A percentile compares a stretch with the other conserved stretches of the same genome.
Evolutionary conservation across 2,329 filamentous ascomycete species (phyloP).

Genomic region (Epichloe festucae): DNA sequence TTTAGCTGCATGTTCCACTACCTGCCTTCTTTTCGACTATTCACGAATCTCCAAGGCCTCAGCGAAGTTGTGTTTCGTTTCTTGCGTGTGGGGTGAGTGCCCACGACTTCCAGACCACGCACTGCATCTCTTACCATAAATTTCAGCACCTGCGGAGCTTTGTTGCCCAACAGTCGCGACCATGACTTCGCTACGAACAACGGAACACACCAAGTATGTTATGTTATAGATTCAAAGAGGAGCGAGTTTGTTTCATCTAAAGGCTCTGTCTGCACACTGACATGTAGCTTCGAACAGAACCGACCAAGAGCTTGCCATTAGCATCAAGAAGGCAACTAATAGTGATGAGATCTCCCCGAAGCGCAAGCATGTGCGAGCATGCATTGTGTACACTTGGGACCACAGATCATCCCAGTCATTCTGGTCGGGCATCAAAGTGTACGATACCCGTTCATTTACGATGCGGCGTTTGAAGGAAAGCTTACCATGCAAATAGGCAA

Average conservation of each 20-base stretch:
- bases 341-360: slow-evolving; percentile 56
- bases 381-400: slow-evolving; percentile 98
- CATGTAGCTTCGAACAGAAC: slow-evolving; percentile 31
- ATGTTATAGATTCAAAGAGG: neutral
- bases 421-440: slow-evolving; percentile 98
- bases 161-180: slow-evolving; percentile 6
- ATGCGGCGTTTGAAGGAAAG: neutral
- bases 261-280: neutral
- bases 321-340: slow-evolving; percentile 58
- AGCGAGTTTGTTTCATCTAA: neutral
- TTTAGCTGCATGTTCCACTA: neutral
- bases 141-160: slow-evolving; percentile 2
- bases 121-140: slow-evolving; percentile 1
- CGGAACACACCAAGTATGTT: slow-evolving; percentile 24
- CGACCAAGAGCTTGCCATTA: slow-evolving; percentile 55
- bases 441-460: slow-evolving; percentile 26
- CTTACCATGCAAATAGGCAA: slow-evolving; percentile 43
- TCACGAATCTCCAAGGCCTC: neutral
- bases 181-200: slow-evolving; percentile 20
- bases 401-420: slow-evolving; percentile 92
- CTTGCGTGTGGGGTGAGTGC: neutral
- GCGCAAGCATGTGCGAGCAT: slow-evolving; percentile 91
- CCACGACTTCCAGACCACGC: neutral
- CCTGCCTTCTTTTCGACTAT: neutral
- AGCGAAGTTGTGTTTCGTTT: neutral